Percentiles rank a stretch among this genome's conserved stretches.
Evolutionary conservation across 768 basidiomycete genomes (phyloP).

Genomic region (Filobasidium floriforme): DNA sequence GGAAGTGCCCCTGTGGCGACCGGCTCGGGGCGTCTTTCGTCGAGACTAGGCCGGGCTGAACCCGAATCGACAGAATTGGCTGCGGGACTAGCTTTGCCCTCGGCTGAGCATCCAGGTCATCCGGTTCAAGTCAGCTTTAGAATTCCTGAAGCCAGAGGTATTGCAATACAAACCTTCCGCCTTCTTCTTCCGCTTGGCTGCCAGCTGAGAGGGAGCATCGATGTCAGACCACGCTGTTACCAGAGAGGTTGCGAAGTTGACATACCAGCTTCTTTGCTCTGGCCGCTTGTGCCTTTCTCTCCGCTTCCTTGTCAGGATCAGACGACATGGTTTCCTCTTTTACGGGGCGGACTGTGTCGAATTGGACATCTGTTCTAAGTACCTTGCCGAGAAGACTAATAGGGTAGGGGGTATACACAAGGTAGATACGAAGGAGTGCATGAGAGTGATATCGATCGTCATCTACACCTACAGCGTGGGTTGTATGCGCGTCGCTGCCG

Average conservation of each 20-base stretch:
- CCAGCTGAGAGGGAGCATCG: slow-evolving; percentile 8
- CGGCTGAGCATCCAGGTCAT: not conserved
- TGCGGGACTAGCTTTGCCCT: not conserved
- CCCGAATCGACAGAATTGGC: not conserved
- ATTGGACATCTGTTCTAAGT: not conserved
- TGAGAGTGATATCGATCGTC: no score
- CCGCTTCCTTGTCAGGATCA: slow-evolving; percentile 25
- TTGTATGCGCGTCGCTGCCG: no score
- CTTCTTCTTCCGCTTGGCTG: slow-evolving; percentile 19
- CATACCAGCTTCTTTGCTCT: slow-evolving; percentile 42
- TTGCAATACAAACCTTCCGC: not conserved
- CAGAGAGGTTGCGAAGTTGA: not conserved
- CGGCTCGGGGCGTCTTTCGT: not conserved
- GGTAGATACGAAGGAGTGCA: no score
- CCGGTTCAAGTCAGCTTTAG: not conserved
- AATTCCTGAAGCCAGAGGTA: not conserved
- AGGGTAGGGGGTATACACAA: no score
- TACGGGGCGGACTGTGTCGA: not conserved
- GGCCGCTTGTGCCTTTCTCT: slow-evolving; percentile 42
- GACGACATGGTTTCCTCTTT: not conserved
- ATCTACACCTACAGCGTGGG: no score
- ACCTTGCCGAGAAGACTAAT: no score
- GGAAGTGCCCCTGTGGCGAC: not conserved
- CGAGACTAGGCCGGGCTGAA: not conserved
- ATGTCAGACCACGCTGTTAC: not conserved